phyloP scores from a whole-genome alignment of 1,139 yeast genomes.

The Suhomyces anneliseae region DNA sequence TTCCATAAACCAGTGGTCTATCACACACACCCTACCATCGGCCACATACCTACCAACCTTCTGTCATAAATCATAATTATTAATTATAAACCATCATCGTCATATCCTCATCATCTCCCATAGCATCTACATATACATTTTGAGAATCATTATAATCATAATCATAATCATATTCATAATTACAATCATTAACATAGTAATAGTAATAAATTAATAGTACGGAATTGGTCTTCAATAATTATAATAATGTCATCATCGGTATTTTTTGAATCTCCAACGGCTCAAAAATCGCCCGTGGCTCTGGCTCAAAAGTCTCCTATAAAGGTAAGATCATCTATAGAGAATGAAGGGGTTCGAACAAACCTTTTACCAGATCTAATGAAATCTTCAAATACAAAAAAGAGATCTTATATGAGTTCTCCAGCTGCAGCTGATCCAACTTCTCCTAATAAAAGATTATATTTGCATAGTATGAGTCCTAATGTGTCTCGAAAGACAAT shows the following conservation, averaged over 20 bases:
- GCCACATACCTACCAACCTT: too few relatives aligned
- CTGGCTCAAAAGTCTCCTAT: background rate
- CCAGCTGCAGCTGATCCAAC: constrained; percentile 11
- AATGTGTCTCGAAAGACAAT: constrained; percentile 37
- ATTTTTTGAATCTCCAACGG: constrained; percentile 10
- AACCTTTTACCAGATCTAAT: constrained; percentile 8
- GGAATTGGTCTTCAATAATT: too few relatives aligned
- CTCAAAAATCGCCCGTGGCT: constrained; percentile 2
- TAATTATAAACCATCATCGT: too few relatives aligned
- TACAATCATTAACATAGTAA: too few relatives aligned
- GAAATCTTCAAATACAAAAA: constrained; percentile 7
- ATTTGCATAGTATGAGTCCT: constrained; percentile 44
- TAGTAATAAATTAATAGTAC: too few relatives aligned
- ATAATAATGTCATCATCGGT: constrained; percentile 4
- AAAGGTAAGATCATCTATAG: constrained; percentile 1
- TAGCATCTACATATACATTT: too few relatives aligned
- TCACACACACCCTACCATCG: too few relatives aligned
- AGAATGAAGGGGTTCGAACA: constrained; percentile 7
- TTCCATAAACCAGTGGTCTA: too few relatives aligned
- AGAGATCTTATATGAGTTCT: constrained; percentile 10
- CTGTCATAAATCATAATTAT: too few relatives aligned
- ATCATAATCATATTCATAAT: too few relatives aligned
- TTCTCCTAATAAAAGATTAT: constrained; percentile 34
- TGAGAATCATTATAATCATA: too few relatives aligned
- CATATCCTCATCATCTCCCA: too few relatives aligned